Conservation (phyloP, 1,284 basidiomycete genomes). For the Ustilago bromivora region DNA sequence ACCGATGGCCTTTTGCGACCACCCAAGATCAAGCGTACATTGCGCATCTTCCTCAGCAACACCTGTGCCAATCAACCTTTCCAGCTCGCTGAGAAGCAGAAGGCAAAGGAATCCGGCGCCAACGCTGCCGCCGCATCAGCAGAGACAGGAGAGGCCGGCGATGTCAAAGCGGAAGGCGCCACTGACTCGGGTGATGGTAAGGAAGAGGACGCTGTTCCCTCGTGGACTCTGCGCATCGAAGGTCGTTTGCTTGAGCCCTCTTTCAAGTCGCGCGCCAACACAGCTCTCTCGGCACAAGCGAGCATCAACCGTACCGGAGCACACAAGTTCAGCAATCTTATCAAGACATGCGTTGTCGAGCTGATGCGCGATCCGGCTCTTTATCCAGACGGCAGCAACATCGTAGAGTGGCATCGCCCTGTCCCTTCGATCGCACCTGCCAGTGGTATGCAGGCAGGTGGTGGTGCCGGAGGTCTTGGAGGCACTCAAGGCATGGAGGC, state of each 20-base stretch:
- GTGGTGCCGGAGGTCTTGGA: slow-evolving; percentile 50
- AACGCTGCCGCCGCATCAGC: slow-evolving; percentile 22
- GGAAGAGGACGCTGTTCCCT: slow-evolving; percentile 83
- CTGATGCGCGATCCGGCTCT: slow-evolving; percentile 84
- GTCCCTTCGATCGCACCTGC: slow-evolving; percentile 62
- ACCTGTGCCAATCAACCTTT: slow-evolving; percentile 82
- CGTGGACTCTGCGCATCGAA: slow-evolving; percentile 89
- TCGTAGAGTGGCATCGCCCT: slow-evolving; percentile 72
- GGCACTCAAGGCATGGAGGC: slow-evolving; percentile 60
- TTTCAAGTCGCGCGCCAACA: slow-evolving; percentile 61
- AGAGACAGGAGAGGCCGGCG: slow-evolving; percentile 32
- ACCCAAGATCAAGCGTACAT: slow-evolving; percentile 77
- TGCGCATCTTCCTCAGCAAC: slow-evolving; percentile 90
- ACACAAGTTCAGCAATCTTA: slow-evolving; percentile 84
- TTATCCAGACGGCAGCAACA: slow-evolving; percentile 75
- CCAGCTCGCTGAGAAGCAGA: slow-evolving; percentile 58
- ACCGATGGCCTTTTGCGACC: slow-evolving; percentile 68
- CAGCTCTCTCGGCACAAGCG: slow-evolving; percentile 63
- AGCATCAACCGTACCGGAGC: slow-evolving; percentile 61
- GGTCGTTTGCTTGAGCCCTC: slow-evolving; percentile 79
- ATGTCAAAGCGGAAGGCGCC: slow-evolving; percentile 30
- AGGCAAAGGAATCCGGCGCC: slow-evolving; percentile 44
- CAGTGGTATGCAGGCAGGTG: slow-evolving; percentile 61
- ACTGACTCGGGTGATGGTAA: slow-evolving; percentile 32
- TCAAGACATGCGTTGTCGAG: slow-evolving; percentile 87